Conservation (phyloP, 2,329 filamentous ascomycete species). For the Pyrenophora tritici-repentis region DNA sequence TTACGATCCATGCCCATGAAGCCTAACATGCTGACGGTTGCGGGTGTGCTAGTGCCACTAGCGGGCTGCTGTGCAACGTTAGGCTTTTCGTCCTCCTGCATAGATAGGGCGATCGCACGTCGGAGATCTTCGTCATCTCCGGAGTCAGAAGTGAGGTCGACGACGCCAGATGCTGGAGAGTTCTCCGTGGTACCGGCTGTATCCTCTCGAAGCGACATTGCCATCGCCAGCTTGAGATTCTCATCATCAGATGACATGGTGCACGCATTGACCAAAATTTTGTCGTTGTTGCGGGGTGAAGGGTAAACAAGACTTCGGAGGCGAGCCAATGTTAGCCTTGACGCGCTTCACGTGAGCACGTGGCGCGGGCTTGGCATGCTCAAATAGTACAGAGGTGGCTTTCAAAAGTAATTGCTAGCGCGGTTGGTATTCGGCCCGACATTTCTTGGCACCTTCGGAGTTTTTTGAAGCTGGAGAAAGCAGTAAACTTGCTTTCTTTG, state of each 20-base stretch:
- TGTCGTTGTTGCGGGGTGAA: conserved; percentile 5
- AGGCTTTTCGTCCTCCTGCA: conserved; percentile 15
- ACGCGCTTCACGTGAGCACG: conserved; percentile 31
- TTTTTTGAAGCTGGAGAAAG: no score
- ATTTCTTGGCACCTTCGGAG: no score
- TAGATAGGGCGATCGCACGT: conserved; percentile 37
- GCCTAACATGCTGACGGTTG: background rate
- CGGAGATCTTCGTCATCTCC: conserved; percentile 28
- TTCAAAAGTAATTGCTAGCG: no score
- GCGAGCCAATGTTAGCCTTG: background rate
- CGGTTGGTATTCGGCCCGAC: no score
- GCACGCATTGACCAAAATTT: background rate
- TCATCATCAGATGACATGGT: conserved; percentile 39
- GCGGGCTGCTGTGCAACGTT: background rate
- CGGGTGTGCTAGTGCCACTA: background rate
- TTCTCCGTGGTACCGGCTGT: background rate
- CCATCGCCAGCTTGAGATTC: conserved; percentile 34
- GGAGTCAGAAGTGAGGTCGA: conserved; percentile 24
- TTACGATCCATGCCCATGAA: conserved; percentile 70
- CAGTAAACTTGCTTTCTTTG: no score
- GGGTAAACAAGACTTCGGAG: background rate
- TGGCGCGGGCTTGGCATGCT: conserved; percentile 12
- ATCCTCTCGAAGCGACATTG: conserved; percentile 36
- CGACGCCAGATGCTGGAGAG: background rate
- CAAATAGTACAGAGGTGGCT: no score